Evolutionary conservation across 306 rosid species (phyloP), one percentile per base, ranked within the genome.

Genomic region (Fragaria iinumae): DNA sequence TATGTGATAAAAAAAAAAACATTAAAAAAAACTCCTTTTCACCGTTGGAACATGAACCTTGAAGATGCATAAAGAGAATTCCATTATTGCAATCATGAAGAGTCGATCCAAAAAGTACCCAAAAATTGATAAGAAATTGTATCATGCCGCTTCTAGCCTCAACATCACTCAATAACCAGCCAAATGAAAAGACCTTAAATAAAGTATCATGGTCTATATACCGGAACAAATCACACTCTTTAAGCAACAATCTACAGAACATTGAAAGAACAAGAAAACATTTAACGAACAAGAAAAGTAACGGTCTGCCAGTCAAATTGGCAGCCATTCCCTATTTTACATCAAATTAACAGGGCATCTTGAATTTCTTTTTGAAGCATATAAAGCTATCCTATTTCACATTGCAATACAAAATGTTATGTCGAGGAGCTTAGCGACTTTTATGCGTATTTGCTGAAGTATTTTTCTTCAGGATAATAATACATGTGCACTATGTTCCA

Each of bases 391-490:
- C 23, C 69, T 60, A 74, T 59, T 44, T 43, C 38, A 60, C 69
- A 60, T 60, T 45, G 44, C 70, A 44, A 17, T 6, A 36, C 60
- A 55, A n/a, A 69, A 49, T 17, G 8, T n/a, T 4, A 73, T 5
- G 52, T 41, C 25, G 10, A 49, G 73, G 56, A 21, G 7, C 49
- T 29, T 10, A 0, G 66, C 25, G 11, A 20, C 69, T 63, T 48
- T 80, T 73, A 86, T 32, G 86, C 80, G 63, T 89, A 90, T 85
- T 75, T 68, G 74, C 32, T 71, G 44, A 73, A 49, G 80, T 80
- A 91, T 63, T 87, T 85, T 45, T 87, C 94, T 77, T 91, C 97
- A 21, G 94, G 81, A 79, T 85, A 91, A 81, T 84, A 91, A 80
- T 80, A 62, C 4, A 91, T 92, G 45, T 71, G 80, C 81, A 88